Evolutionary conservation across 805 yeast genomes (phyloP).

Genomic region (Yamadazyma nakazawae): DNA sequence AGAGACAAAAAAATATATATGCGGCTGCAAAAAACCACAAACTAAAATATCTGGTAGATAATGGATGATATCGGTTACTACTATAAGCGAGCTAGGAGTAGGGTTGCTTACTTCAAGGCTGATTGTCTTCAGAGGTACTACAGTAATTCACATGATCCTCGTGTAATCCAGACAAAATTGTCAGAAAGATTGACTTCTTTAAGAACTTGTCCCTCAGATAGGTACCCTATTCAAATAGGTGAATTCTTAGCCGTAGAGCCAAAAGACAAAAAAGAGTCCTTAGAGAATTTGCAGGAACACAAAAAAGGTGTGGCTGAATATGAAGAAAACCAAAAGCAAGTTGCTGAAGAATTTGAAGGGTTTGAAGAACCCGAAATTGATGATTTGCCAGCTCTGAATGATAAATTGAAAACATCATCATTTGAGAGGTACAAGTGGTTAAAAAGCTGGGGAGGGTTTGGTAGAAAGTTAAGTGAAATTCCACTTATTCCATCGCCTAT

Average conservation of each 20-base stretch:
- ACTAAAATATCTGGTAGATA: neutral
- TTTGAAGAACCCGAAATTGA: neutral
- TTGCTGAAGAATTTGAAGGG: neutral
- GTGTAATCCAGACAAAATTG: conserved; percentile 33
- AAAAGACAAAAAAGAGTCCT: neutral
- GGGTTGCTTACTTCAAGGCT: conserved; percentile 29
- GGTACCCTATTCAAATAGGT: conserved; percentile 28
- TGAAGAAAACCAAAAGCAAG: neutral
- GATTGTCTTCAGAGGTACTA: conserved; percentile 38
- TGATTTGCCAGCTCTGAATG: neutral
- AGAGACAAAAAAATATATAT: neutral
- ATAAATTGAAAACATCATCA: neutral
- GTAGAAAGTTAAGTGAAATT: conserved; percentile 6
- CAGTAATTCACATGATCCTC: conserved; percentile 33
- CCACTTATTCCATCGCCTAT: conserved; percentile 10
- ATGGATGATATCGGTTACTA: conserved; percentile 11
- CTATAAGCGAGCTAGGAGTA: conserved; percentile 27
- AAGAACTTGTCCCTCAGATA: conserved; percentile 34
- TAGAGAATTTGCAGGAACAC: neutral
- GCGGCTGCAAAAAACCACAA: conserved; percentile 5
- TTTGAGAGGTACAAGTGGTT: neutral
- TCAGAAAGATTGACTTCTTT: conserved; percentile 1
- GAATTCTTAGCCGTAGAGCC: conserved; percentile 26
- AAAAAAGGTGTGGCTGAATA: neutral
- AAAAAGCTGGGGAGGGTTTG: conserved; percentile 2